These are phyloP conservation scores for Candida patagonica DNA, from an alignment of 805 yeast species.

Conservation along the genomic window DNA sequence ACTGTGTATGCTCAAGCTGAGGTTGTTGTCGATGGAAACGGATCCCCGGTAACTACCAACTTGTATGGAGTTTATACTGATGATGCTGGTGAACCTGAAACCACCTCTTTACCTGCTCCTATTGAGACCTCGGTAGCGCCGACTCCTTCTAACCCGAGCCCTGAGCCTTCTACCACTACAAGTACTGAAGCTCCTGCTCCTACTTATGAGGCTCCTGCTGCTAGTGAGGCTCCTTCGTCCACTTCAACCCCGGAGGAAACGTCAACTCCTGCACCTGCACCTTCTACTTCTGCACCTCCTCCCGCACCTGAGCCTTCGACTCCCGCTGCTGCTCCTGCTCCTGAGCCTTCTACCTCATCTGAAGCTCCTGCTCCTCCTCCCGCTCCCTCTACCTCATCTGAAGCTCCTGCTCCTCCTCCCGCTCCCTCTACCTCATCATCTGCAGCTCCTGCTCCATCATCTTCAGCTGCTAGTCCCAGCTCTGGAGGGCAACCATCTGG, in stretches of 20 bases:
- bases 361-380: constrained; percentile 11
- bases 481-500: constrained; percentile 15
- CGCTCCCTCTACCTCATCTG: constrained; percentile 11
- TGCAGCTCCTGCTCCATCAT: constrained; percentile 9
- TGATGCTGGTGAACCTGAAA: constrained; percentile 8
- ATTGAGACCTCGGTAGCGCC: constrained; percentile 2
- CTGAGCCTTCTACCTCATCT: constrained; percentile 6
- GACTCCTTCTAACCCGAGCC: constrained; percentile 5
- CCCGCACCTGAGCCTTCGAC: constrained; percentile 4
- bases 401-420: constrained; percentile 10
- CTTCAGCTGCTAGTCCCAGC: constrained; percentile 13
- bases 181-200: constrained; percentile 8
- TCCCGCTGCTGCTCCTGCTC: constrained; percentile 8
- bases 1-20: constrained; percentile 18
- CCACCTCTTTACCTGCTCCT: constrained; percentile 7
- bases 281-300: constrained; percentile 10
- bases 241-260: constrained; percentile 10
- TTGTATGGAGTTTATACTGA: constrained; percentile 16
- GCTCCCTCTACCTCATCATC: constrained; percentile 9
- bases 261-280: constrained; percentile 9
- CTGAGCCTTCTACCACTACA: constrained; percentile 5
- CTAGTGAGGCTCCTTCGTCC: constrained; percentile 11
- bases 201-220: constrained; percentile 7
- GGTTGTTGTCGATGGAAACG: constrained; percentile 20
- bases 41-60: constrained; percentile 17